A percentile compares a stretch with the other conserved stretches of the same genome.
Evolutionary conservation across 306 rosid genomes (phyloP).

Genomic region (Comarum palustre): DNA sequence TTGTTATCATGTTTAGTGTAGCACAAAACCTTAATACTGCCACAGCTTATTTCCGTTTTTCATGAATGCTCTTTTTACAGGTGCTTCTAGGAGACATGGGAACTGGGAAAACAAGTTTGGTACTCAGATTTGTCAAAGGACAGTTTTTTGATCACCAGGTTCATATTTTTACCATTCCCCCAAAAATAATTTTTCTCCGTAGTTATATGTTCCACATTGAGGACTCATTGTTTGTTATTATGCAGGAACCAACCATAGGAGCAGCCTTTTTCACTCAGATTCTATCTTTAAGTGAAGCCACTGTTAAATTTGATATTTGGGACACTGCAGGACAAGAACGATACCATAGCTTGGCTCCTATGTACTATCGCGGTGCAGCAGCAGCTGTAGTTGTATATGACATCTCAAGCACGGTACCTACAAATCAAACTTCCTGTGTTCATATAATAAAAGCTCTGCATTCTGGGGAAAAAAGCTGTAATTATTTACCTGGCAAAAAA

Average conservation of each 20-base stretch:
- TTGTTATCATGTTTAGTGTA: not conserved
- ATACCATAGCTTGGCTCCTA: conserved; percentile 87
- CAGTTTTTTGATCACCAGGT: conserved; percentile 71
- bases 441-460: not conserved
- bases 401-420: conserved; percentile 56
- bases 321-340: conserved; percentile 97
- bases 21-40: not conserved
- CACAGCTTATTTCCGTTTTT: not conserved
- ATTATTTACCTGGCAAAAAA: too few relatives aligned
- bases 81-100: conserved; percentile 60
- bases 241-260: conserved; percentile 88
- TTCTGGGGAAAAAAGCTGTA: not conserved
- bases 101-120: conserved; percentile 64
- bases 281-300: conserved; percentile 71
- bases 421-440: conserved; percentile 11
- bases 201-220: conserved; percentile 9
- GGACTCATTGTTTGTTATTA: conserved; percentile 10
- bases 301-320: conserved; percentile 91
- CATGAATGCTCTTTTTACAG: conserved; percentile 15
- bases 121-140: conserved; percentile 78
- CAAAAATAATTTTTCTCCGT: not conserved
- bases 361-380: conserved; percentile 94
- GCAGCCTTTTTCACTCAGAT: conserved; percentile 91
- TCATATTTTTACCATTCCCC: not conserved
- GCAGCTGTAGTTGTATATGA: conserved; percentile 82